Percentiles rank a stretch among this genome's conserved stretches.
Conservation (phyloP, 495 filamentous ascomycete species). For the Aspergillus affinis region DNA sequence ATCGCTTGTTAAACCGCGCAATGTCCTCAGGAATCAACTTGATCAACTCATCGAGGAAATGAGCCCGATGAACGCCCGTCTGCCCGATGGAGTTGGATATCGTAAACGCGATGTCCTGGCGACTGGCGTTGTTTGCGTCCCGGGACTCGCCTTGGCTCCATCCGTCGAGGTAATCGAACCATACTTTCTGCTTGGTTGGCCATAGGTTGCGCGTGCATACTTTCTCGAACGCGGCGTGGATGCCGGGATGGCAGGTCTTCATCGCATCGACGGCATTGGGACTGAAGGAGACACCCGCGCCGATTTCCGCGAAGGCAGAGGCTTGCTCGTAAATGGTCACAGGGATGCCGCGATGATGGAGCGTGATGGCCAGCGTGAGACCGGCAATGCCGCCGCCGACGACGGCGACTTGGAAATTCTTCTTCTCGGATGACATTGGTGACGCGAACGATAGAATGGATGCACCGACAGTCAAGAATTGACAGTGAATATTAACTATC, state of each 20-base stretch:
- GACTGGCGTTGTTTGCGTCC: slow-evolving; percentile 7
- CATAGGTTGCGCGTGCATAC: slow-evolving; percentile 40
- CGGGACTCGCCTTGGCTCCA: slow-evolving; percentile 14
- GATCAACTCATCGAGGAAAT: slow-evolving; percentile 49
- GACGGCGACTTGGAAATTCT: slow-evolving; percentile 37
- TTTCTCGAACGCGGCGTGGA: slow-evolving; percentile 42
- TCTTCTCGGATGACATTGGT: slow-evolving; percentile 15
- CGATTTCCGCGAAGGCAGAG: slow-evolving; percentile 51
- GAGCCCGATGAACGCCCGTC: slow-evolving; percentile 48
- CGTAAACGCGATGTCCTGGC: slow-evolving; percentile 25
- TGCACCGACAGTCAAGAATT: too few relatives aligned
- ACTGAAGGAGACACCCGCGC: slow-evolving; percentile 61
- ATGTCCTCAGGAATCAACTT: slow-evolving; percentile 45
- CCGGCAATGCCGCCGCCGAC: slow-evolving; percentile 42
- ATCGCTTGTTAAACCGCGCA: slow-evolving; percentile 43
- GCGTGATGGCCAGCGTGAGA: slow-evolving; percentile 34
- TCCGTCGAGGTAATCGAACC: slow-evolving; percentile 31
- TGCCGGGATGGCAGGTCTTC: slow-evolving; percentile 46
- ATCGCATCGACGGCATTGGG: slow-evolving; percentile 60
- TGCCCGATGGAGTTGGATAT: slow-evolving; percentile 28
- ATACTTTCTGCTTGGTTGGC: slow-evolving; percentile 29
- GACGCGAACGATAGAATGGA: too few relatives aligned
- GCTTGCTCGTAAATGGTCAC: slow-evolving; percentile 56
- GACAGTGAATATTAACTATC: too few relatives aligned
- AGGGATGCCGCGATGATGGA: slow-evolving; percentile 35